Conservation (phyloP, 352 stramenopile species). For the Phytophthora palmivora region DNA sequence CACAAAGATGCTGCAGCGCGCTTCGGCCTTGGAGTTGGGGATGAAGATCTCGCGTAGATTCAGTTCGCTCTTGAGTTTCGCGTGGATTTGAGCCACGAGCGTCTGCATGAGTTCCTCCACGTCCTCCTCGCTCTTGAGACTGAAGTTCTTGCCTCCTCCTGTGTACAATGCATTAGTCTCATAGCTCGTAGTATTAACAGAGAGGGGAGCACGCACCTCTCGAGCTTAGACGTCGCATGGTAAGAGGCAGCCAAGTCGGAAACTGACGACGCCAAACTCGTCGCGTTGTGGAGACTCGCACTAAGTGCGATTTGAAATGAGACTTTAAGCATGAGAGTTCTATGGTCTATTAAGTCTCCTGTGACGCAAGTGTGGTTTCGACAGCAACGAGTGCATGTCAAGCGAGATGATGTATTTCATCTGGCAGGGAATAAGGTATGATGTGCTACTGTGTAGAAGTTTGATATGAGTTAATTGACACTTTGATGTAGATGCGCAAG, state of each 20-base stretch:
- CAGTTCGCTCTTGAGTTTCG: slow-evolving; percentile 88
- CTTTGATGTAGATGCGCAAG: slow-evolving; percentile 74
- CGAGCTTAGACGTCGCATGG: slow-evolving; percentile 67
- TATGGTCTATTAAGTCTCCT: slow-evolving; percentile 47
- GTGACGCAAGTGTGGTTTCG: slow-evolving; percentile 75
- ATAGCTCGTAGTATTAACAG: background rate
- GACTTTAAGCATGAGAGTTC: background rate
- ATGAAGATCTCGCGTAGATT: slow-evolving; percentile 88
- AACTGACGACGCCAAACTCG: slow-evolving; percentile 24
- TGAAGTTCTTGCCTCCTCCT: slow-evolving; percentile 75
- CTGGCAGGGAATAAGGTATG: slow-evolving; percentile 87
- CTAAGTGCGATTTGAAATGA: slow-evolving; percentile 34
- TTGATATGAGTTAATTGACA: background rate
- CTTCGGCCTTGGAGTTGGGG: slow-evolving; percentile 87
- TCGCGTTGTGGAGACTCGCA: slow-evolving; percentile 14
- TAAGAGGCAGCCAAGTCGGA: slow-evolving; percentile 8
- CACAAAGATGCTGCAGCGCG: slow-evolving; percentile 88
- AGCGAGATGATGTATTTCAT: slow-evolving; percentile 82
- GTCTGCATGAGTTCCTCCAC: slow-evolving; percentile 88
- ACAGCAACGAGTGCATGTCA: slow-evolving; percentile 78
- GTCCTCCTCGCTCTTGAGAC: slow-evolving; percentile 83
- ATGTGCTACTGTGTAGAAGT: background rate
- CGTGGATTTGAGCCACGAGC: slow-evolving; percentile 84
- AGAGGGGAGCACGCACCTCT: slow-evolving; percentile 38
- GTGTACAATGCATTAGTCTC: slow-evolving; percentile 7